Percentiles rank a stretch among this genome's conserved stretches.
Conservation (phyloP, 2,329 filamentous ascomycete genomes). For the Harringtonia lauricola region DNA sequence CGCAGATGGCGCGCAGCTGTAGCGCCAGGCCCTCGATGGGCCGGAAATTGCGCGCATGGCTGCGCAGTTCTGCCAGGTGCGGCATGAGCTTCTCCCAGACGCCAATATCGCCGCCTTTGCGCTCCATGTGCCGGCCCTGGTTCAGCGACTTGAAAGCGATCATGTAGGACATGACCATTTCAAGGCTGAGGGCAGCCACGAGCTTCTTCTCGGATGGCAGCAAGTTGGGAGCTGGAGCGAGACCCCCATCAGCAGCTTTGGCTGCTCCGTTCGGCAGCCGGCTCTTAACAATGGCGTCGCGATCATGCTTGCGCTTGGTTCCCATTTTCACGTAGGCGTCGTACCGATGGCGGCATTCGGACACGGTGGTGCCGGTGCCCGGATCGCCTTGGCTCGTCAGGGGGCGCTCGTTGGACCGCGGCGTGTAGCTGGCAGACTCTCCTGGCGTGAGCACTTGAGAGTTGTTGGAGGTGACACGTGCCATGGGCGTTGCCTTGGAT, state of each 20-base stretch:
- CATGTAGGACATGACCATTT: slow-evolving; percentile 42
- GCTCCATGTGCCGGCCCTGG: slow-evolving; percentile 30
- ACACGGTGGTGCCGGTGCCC: slow-evolving; percentile 14
- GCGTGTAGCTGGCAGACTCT: slow-evolving; percentile 29
- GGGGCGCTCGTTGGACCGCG: slow-evolving; percentile 26
- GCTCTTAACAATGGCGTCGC: slow-evolving; percentile 32
- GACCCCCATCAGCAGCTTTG: slow-evolving; percentile 12
- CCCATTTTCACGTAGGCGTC: slow-evolving; percentile 29
- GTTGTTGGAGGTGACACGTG: slow-evolving; percentile 40
- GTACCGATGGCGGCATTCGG: slow-evolving; percentile 24
- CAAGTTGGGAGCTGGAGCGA: neutral
- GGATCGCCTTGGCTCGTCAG: slow-evolving; percentile 22
- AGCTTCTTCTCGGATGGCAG: slow-evolving; percentile 26
- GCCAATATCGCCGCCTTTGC: slow-evolving; percentile 27
- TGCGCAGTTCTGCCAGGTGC: slow-evolving; percentile 28
- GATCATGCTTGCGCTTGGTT: slow-evolving; percentile 41
- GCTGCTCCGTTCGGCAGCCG: slow-evolving; percentile 10
- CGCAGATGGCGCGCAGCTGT: slow-evolving; percentile 31
- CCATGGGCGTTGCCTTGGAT: slow-evolving; percentile 38
- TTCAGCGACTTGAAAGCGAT: slow-evolving; percentile 39
- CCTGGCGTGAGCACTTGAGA: slow-evolving; percentile 41
- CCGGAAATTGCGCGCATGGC: slow-evolving; percentile 23
- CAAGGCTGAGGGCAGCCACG: slow-evolving; percentile 32
- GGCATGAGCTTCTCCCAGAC: slow-evolving; percentile 34
- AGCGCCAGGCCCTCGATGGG: slow-evolving; percentile 28